These are phyloP conservation scores for Wallacemonas collosoma DNA, from an alignment of 208 protist species.

Conservation along the genomic window DNA sequence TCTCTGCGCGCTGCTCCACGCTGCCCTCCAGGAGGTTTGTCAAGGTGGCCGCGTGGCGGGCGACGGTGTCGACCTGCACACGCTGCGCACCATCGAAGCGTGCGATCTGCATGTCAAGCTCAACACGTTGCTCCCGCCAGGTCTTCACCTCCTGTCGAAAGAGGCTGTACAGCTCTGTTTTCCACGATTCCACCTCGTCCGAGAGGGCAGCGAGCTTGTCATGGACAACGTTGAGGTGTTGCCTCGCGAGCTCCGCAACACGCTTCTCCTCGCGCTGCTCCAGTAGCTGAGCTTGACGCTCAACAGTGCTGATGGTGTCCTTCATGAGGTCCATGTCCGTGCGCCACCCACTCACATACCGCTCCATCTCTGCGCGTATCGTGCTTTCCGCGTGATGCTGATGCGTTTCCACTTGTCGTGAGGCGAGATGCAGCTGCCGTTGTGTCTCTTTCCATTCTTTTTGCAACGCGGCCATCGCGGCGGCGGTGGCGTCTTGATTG, in stretches of 20 bases:
- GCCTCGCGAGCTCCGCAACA: constrained; percentile 44
- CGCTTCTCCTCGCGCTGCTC: constrained; percentile 54
- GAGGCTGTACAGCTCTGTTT: constrained; percentile 28
- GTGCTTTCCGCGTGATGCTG: constrained; percentile 21
- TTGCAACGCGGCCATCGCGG: constrained; percentile 11
- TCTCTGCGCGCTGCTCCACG: constrained; percentile 41
- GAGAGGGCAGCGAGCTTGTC: constrained; percentile 42
- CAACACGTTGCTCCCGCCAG: constrained; percentile 31
- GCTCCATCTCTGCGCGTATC: constrained; percentile 20
- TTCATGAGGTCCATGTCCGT: constrained; percentile 41
- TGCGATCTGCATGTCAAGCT: constrained; percentile 44
- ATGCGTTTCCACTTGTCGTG: constrained; percentile 22
- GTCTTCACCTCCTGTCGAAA: constrained; percentile 27
- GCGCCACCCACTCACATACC: constrained; percentile 20
- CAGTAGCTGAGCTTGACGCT: constrained; percentile 29
- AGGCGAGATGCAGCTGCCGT: constrained; percentile 22
- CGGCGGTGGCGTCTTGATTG: constrained; percentile 26
- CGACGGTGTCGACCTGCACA: constrained; percentile 40
- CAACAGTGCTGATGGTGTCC: constrained; percentile 36
- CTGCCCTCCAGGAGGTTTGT: constrained; percentile 56
- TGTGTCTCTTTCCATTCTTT: constrained; percentile 26
- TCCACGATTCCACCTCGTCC: constrained; percentile 38
- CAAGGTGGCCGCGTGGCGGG: constrained; percentile 39
- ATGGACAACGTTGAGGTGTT: constrained; percentile 52
- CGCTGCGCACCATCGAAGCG: constrained; percentile 54